A percentile compares a stretch with the other conserved stretches of the same genome.
Evolutionary conservation across 371 early-diverging fungal species (phyloP).

Genomic region (Capniomyces stellatus): DNA sequence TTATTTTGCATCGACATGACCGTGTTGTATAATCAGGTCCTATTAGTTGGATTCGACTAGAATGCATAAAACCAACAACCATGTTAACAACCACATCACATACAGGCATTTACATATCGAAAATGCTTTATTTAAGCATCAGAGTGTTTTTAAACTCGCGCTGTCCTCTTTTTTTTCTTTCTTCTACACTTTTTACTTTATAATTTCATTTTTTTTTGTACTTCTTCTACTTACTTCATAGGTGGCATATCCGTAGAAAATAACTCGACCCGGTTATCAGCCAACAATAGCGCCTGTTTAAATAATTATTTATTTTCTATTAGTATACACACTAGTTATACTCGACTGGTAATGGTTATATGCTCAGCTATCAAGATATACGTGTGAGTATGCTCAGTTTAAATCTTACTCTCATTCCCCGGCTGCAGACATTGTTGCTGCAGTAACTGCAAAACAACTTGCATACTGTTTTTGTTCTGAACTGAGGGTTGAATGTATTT

Average conservation of each 20-base stretch:
- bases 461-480: slow-evolving; percentile 17
- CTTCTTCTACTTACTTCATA: slow-evolving; percentile 43
- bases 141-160: not conserved
- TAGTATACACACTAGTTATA: not conserved
- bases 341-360: not conserved
- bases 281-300: slow-evolving; percentile 60
- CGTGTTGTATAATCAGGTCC: slow-evolving; percentile 80
- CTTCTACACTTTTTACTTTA: not conserved
- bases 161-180: not conserved
- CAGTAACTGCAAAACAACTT: slow-evolving; percentile 23
- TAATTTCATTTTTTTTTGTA: too few relatives aligned
- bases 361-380: not conserved
- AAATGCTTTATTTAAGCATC: not conserved
- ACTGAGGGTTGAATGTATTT: slow-evolving; percentile 3
- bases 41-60: slow-evolving; percentile 53
- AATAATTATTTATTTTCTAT: not conserved
- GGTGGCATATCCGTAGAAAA: slow-evolving; percentile 80
- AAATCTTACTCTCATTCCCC: slow-evolving; percentile 24
- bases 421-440: slow-evolving; percentile 20
- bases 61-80: too few relatives aligned
- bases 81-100: too few relatives aligned
- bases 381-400: not conserved
- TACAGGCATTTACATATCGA: slow-evolving; percentile 25
- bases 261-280: slow-evolving; percentile 67
- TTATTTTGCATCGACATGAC: slow-evolving; percentile 79